Evolutionary conservation across 1,284 basidiomycete species (phyloP).

Genomic region (Polyporus tsugae): DNA sequence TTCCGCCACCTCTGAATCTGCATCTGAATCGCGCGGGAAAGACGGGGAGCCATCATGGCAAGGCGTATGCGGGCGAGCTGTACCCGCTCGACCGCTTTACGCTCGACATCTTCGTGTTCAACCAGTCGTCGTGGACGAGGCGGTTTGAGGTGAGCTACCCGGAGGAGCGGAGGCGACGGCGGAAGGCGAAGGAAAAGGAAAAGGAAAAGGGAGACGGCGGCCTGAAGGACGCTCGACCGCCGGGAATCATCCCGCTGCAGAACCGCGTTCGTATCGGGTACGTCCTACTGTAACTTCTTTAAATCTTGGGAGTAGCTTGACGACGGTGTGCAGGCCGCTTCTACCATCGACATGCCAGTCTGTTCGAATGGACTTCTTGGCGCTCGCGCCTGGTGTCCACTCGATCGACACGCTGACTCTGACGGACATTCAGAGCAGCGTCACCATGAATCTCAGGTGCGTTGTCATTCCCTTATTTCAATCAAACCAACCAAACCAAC

Average conservation of each 20-base stretch:
- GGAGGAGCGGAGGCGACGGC: conserved; percentile 56
- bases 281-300: conserved; percentile 38
- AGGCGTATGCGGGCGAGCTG: conserved; percentile 47
- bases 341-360: conserved; percentile 84
- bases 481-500: not conserved
- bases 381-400: conserved; percentile 83
- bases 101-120: conserved; percentile 90
- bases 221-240: conserved; percentile 47
- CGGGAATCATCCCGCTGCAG: conserved; percentile 81
- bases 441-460: conserved; percentile 78
- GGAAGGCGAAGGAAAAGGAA: conserved; percentile 49
- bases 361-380: conserved; percentile 87
- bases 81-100: conserved; percentile 80
- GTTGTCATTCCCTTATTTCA: conserved; percentile 35
- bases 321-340: conserved; percentile 66
- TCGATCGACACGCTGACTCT: conserved; percentile 77
- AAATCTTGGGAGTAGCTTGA: not conserved
- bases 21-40: conserved; percentile 34
- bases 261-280: conserved; percentile 85
- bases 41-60: conserved; percentile 32
- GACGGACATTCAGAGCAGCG: conserved; percentile 77
- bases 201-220: conserved; percentile 16
- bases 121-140: conserved; percentile 80
- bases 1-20: conserved; percentile 44
- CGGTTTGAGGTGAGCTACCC: conserved; percentile 82